phyloP scores from a whole-genome alignment of 2,329 filamentous ascomycete genomes.

The Domatiomyces globalis region DNA sequence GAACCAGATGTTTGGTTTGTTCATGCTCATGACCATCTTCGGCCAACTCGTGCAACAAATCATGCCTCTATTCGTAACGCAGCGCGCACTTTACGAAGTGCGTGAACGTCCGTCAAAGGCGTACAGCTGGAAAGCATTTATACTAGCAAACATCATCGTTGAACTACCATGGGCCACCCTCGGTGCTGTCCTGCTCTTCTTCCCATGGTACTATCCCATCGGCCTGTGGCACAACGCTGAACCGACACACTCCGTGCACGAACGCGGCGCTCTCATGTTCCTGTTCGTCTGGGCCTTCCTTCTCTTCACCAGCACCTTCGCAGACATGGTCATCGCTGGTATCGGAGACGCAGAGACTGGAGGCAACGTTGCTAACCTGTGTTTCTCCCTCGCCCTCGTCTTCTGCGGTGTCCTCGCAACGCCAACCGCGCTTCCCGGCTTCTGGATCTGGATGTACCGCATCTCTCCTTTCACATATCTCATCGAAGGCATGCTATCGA shows the following conservation, averaged over 20 bases:
- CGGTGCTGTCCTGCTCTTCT: conserved; percentile 48
- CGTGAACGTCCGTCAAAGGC: conserved; percentile 51
- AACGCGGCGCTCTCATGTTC: conserved; percentile 51
- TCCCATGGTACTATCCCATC: conserved; percentile 55
- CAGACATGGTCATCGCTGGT: conserved; percentile 58
- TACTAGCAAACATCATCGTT: conserved; percentile 56
- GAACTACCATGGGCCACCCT: conserved; percentile 55
- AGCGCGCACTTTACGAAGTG: conserved; percentile 45
- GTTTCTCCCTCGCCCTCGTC: conserved; percentile 45
- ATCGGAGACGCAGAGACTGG: conserved; percentile 56
- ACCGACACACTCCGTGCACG: conserved; percentile 26
- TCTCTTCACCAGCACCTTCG: conserved; percentile 57
- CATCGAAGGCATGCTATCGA: conserved; percentile 55
- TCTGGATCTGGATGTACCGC: conserved; percentile 71
- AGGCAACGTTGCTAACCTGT: conserved; percentile 45
- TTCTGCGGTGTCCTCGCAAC: conserved; percentile 50
- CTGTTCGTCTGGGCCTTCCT: conserved; percentile 53
- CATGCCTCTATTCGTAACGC: conserved; percentile 44
- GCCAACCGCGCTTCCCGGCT: conserved; percentile 46
- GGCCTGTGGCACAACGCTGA: conserved; percentile 32
- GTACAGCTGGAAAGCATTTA: conserved; percentile 63
- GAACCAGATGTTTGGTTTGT: conserved; percentile 83
- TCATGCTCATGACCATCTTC: conserved; percentile 73
- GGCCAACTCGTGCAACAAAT: conserved; percentile 42
- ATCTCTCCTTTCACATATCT: conserved; percentile 73